Conservation (phyloP, 805 yeast genomes). For the Suhomyces sp. region DNA sequence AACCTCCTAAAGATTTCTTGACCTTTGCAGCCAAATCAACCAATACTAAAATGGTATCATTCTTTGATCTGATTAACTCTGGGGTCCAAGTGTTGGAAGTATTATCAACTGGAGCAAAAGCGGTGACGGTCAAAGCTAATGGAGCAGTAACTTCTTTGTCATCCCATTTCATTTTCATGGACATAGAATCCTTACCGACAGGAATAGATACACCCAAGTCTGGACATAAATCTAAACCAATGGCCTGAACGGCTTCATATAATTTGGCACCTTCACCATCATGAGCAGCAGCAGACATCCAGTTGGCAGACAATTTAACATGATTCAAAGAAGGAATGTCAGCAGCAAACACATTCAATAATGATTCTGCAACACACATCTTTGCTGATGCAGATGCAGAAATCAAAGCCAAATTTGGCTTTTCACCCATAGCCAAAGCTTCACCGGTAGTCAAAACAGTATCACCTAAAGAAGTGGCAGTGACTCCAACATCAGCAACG, state of each 20-base stretch:
- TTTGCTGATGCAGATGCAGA: conserved; percentile 90
- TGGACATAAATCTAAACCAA: conserved; percentile 93
- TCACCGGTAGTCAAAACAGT: conserved; percentile 80
- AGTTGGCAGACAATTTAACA: conserved; percentile 90
- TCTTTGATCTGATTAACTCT: conserved; percentile 53
- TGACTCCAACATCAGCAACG: conserved; percentile 97
- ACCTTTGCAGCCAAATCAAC: conserved; percentile 71
- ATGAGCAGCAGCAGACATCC: conserved; percentile 98
- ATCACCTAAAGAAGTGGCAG: conserved; percentile 85
- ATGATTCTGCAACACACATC: conserved; percentile 93
- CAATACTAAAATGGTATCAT: conserved; percentile 63
- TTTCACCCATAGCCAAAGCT: conserved; percentile 96
- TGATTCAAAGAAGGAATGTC: conserved; percentile 73
- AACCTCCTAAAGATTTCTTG: conserved; percentile 76
- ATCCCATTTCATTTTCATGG: conserved; percentile 98
- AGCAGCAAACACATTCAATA: conserved; percentile 85
- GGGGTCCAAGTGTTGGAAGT: conserved; percentile 97
- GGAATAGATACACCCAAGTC: conserved; percentile 89
- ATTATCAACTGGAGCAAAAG: conserved; percentile 83
- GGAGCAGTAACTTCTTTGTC: conserved; percentile 95
- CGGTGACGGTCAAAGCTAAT: conserved; percentile 83
- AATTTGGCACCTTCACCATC: conserved; percentile 93
- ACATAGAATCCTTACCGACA: conserved; percentile 98
- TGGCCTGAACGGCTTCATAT: conserved; percentile 95
- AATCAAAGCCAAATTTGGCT: conserved; percentile 85